Conservation (phyloP, 805 yeast species). For the Pichia nakasei region DNA sequence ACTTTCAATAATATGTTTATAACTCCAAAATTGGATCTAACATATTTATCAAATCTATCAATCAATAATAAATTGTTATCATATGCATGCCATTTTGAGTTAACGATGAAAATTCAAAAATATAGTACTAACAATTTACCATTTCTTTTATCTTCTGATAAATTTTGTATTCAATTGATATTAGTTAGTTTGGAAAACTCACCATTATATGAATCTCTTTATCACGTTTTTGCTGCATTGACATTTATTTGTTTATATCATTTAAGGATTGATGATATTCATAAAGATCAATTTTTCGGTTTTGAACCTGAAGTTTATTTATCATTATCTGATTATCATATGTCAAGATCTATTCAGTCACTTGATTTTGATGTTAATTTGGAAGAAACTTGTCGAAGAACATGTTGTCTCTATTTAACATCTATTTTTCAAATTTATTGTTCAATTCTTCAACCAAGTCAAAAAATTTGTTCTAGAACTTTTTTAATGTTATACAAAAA, state of each 20-base stretch:
- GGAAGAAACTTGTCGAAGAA: constrained; percentile 5
- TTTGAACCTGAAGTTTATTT: constrained; percentile 11
- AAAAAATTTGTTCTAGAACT: constrained; percentile 11
- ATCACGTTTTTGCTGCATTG: constrained; percentile 10
- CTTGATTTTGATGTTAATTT: constrained; percentile 8
- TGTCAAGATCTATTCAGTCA: constrained; percentile 11
- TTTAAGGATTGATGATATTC: neutral
- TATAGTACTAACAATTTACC: constrained; percentile 7
- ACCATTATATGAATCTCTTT: constrained; percentile 7
- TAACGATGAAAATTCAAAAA: constrained; percentile 3
- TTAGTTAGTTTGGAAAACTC: neutral
- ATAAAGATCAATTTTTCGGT: constrained; percentile 3
- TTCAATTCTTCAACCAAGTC: constrained; percentile 12
- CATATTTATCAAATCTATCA: constrained; percentile 1
- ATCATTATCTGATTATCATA: constrained; percentile 15
- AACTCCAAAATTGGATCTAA: constrained; percentile 2
- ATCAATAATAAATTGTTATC: constrained; percentile 3
- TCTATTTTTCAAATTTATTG: constrained; percentile 11
- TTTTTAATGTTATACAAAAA: constrained; percentile 13
- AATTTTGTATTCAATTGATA: neutral
- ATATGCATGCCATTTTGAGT: constrained; percentile 8
- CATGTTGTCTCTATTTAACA: constrained; percentile 5
- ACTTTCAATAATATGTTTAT: constrained; percentile 3
- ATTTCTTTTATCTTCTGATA: constrained; percentile 4
- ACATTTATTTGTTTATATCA: constrained; percentile 12